phyloP scores from a whole-genome alignment of 768 basidiomycete genomes.

The Tricholoma bakamatsutake region DNA sequence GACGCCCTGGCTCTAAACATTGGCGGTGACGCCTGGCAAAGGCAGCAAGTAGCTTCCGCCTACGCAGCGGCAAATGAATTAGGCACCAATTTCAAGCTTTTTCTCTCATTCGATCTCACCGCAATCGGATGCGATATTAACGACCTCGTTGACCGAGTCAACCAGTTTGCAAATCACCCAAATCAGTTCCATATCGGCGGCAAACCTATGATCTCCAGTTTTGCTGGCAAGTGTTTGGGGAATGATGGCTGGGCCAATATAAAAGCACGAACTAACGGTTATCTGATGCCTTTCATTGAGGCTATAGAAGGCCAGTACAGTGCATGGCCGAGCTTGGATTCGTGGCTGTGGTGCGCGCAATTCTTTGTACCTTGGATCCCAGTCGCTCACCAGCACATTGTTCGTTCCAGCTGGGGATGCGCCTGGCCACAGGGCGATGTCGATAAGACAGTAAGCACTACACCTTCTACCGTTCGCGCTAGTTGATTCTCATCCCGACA shows the following conservation, averaged over 20 bases:
- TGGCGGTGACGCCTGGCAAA: constrained; percentile 50
- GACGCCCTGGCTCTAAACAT: constrained; percentile 64
- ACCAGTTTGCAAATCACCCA: constrained; percentile 41
- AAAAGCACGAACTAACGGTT: constrained; percentile 41
- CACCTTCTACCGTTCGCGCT: background rate
- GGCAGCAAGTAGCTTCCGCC: constrained; percentile 39
- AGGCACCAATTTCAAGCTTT: constrained; percentile 42
- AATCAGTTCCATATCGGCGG: constrained; percentile 51
- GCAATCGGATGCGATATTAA: constrained; percentile 42
- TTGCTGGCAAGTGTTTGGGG: constrained; percentile 56
- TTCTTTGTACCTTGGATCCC: background rate
- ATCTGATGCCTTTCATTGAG: constrained; percentile 53
- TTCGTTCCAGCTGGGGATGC: constrained; percentile 44
- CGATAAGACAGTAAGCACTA: constrained; percentile 32
- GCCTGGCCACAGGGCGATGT: constrained; percentile 51
- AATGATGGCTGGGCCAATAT: constrained; percentile 39
- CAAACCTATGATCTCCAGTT: constrained; percentile 56
- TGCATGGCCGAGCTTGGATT: constrained; percentile 43
- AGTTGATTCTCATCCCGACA: constrained; percentile 4
- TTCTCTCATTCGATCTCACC: constrained; percentile 53
- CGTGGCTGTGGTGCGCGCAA: constrained; percentile 39
- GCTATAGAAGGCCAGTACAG: constrained; percentile 40
- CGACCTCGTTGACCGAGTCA: constrained; percentile 37
- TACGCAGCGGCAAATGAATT: constrained; percentile 42
- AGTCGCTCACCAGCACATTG: background rate